Percentiles rank a stretch among this genome's conserved stretches.
Evolutionary conservation across 768 basidiomycete species (phyloP).

Genomic region (Auricularia auricula-judae): DNA sequence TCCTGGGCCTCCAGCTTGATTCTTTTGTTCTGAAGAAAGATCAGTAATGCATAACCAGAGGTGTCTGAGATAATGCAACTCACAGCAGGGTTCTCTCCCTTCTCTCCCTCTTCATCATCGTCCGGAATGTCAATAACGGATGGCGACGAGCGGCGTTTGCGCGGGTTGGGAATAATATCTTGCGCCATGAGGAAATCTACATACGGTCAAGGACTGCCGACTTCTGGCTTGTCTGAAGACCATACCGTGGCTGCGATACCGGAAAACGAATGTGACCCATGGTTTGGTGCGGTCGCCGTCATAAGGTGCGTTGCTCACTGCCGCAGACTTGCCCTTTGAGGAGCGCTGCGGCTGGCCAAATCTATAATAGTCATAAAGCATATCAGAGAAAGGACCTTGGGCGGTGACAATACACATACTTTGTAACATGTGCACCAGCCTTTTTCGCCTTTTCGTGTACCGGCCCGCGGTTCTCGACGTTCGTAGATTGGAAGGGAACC

Average conservation of each 20-base stretch:
- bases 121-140: background rate
- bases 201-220: background rate
- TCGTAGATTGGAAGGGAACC: background rate
- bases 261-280: background rate
- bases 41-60: background rate
- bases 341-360: background rate
- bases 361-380: background rate
- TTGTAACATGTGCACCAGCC: conserved; percentile 5
- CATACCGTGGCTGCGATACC: background rate
- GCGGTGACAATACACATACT: background rate
- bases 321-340: background rate
- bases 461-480: background rate
- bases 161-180: background rate
- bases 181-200: background rate
- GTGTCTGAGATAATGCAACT: background rate
- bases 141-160: background rate
- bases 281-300: background rate
- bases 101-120: background rate
- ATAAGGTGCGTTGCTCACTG: background rate
- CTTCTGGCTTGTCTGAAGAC: background rate
- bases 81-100: background rate
- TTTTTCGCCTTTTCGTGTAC: conserved; percentile 9
- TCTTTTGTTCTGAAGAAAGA: background rate
- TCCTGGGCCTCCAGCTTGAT: background rate
- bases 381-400: background rate